Percentiles rank a stretch among this genome's conserved stretches.
Evolutionary conservation across 208 protist species (phyloP).

Genomic region (Borovskyia barvae): DNA sequence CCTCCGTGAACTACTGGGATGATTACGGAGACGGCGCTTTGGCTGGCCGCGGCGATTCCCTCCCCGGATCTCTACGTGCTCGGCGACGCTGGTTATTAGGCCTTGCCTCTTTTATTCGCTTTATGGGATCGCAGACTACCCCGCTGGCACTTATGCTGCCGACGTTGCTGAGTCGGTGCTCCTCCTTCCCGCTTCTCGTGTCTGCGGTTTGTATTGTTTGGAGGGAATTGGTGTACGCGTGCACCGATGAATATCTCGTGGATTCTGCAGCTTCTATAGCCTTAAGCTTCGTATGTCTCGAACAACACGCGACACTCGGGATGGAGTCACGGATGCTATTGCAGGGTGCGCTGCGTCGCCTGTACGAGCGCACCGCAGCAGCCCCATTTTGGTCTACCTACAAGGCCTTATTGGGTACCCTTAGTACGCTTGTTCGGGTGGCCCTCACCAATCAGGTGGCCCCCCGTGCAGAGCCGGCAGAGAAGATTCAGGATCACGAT

Average conservation of each 20-base stretch:
- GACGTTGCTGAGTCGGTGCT: slow-evolving; percentile 62
- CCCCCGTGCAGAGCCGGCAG: background rate
- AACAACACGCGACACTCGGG: slow-evolving; percentile 27
- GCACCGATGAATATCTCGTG: slow-evolving; percentile 58
- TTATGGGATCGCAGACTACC: slow-evolving; percentile 64
- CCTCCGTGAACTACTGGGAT: slow-evolving; percentile 5
- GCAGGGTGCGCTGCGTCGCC: slow-evolving; percentile 27
- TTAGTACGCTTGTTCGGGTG: slow-evolving; percentile 38
- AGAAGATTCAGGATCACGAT: background rate
- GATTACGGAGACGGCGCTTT: background rate
- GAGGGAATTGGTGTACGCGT: slow-evolving; percentile 56
- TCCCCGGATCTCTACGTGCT: slow-evolving; percentile 26
- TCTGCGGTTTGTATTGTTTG: slow-evolving; percentile 55
- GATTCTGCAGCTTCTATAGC: slow-evolving; percentile 73
- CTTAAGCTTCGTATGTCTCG: slow-evolving; percentile 69
- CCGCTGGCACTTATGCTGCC: slow-evolving; percentile 80
- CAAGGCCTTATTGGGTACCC: slow-evolving; percentile 51
- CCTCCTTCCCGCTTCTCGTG: slow-evolving; percentile 28
- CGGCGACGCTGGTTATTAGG: slow-evolving; percentile 69
- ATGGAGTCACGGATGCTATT: slow-evolving; percentile 28
- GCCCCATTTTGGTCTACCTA: slow-evolving; percentile 69
- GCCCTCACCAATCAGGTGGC: no score
- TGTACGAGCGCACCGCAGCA: slow-evolving; percentile 34
- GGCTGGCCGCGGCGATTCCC: background rate
- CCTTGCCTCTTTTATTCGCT: slow-evolving; percentile 55